Evolutionary conservation across 352 stramenopile genomes (phyloP), one percentile per base, ranked within the genome.

Genomic region (Phytophthora podocarpi): DNA sequence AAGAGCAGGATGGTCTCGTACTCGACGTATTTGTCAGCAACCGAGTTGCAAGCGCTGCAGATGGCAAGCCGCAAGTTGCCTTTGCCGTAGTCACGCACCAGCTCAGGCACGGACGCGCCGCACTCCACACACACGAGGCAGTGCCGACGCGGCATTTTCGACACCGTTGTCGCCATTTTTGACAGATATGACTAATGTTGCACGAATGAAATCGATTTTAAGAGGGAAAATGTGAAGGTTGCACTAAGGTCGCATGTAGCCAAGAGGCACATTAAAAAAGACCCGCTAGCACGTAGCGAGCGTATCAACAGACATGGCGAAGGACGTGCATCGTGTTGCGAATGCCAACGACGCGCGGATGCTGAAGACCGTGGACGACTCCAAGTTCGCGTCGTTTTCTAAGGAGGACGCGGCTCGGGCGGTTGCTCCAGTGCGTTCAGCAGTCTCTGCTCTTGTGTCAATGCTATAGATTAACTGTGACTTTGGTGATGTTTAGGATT

Each of bases 21-120:
- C 74, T 96, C 87, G 66, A 96, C 85, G 61, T 96, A 96, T 64
- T 91, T 91, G 67, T 96, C 87, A 3, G 85, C 82, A 18, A 94
- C 80, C 0, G 68, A 57, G 56, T 91, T 90, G 77, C 87, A 96
- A 13, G 16, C 40, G 5, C 24, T 48, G 47, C 87, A 96, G 53
- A 91, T 92, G 16, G 68, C 78, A 6, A 96, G 76, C 2, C 85
- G 86, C 26, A 96, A 57, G 70, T 95, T 96, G 15, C 87, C 87
- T 48, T 91, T 92, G 28, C 87, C 87, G 58, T 93, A 96, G 69
- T 96, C 85, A 34, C 84, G 81, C 65, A 92, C 84, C 6, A 91
- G 71, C 28, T 82, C 70, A 23, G 72, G 66, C 54, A 92, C 82
- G 9, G 67, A 50, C 13, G 78, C 74, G 24, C 85, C 85, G 55